Percentiles rank a stretch among this genome's conserved stretches.
Evolutionary conservation across 495 filamentous ascomycete genomes (phyloP).

Genomic region (Friedmanniomyces endolithicus): DNA sequence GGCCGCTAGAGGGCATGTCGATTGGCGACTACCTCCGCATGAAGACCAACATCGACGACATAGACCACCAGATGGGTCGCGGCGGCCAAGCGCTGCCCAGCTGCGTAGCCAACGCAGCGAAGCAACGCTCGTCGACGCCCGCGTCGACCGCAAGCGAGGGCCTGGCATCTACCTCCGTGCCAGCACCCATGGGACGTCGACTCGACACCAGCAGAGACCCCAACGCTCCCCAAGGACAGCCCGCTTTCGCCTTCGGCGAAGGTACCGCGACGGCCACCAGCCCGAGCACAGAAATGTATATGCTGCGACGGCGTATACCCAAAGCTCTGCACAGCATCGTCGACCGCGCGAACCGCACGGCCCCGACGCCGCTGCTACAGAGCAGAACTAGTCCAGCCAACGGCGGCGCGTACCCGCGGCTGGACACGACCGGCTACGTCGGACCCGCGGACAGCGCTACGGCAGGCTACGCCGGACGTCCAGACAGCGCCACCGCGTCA

Average conservation of each 20-base stretch:
- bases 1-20: conserved; percentile 5
- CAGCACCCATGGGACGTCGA: neutral
- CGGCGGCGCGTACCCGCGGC: conserved; percentile 13
- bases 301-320: conserved; percentile 12
- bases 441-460: neutral
- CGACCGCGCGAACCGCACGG: neutral
- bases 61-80: neutral
- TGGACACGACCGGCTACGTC: neutral
- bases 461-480: too few relatives aligned
- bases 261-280: neutral
- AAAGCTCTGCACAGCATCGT: conserved; percentile 3
- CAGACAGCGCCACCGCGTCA: neutral
- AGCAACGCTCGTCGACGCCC: neutral
- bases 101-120: neutral
- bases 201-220: neutral
- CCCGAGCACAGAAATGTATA: conserved; percentile 5
- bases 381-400: conserved; percentile 5
- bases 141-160: neutral
- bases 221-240: neutral
- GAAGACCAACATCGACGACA: conserved; percentile 3
- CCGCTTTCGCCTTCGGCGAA: neutral
- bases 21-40: conserved; percentile 6
- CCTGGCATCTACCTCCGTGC: conserved; percentile 12
- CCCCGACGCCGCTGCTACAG: neutral
- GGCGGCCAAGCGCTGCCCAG: conserved; percentile 1